Conservation (phyloP, 2,329 filamentous ascomycete genomes). For the Albophoma yamanashiensis region DNA sequence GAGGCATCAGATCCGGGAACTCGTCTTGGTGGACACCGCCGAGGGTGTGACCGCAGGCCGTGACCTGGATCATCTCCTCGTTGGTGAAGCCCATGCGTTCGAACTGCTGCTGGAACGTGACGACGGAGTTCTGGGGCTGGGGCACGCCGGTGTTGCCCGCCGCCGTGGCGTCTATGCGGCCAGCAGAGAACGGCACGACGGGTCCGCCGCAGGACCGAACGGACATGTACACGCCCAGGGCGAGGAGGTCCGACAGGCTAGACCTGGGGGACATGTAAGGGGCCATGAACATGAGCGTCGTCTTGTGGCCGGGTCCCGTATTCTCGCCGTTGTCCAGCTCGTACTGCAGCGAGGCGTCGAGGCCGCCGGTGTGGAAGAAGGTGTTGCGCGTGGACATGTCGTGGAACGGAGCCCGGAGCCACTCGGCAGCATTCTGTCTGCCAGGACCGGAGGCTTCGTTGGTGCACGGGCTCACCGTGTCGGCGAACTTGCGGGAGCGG, state of each 20-base stretch:
- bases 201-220: slow-evolving; percentile 50
- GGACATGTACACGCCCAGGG: slow-evolving; percentile 45
- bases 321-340: slow-evolving; percentile 47
- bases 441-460: slow-evolving; percentile 41
- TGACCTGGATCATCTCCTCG: slow-evolving; percentile 48
- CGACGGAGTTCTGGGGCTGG: slow-evolving; percentile 42
- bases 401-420: slow-evolving; percentile 51
- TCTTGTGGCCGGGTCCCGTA: slow-evolving; percentile 41
- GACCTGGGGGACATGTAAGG: slow-evolving; percentile 39
- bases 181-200: slow-evolving; percentile 38
- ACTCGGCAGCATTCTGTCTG: slow-evolving; percentile 49
- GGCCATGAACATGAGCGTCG: slow-evolving; percentile 42
- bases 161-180: slow-evolving; percentile 41
- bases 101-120: slow-evolving; percentile 44
- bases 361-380: slow-evolving; percentile 35
- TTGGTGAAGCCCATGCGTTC: slow-evolving; percentile 44
- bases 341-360: slow-evolving; percentile 51
- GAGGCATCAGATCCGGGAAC: slow-evolving; percentile 41
- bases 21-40: slow-evolving; percentile 46
- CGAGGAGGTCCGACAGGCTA: slow-evolving; percentile 46
- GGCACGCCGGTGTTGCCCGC: slow-evolving; percentile 41
- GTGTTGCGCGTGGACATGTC: slow-evolving; percentile 47
- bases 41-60: slow-evolving; percentile 50
- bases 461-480: slow-evolving; percentile 45
- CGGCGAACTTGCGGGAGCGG: slow-evolving; percentile 42